Conservation (phyloP, 495 filamentous ascomycete genomes). For the Penicillium flavigenum region DNA sequence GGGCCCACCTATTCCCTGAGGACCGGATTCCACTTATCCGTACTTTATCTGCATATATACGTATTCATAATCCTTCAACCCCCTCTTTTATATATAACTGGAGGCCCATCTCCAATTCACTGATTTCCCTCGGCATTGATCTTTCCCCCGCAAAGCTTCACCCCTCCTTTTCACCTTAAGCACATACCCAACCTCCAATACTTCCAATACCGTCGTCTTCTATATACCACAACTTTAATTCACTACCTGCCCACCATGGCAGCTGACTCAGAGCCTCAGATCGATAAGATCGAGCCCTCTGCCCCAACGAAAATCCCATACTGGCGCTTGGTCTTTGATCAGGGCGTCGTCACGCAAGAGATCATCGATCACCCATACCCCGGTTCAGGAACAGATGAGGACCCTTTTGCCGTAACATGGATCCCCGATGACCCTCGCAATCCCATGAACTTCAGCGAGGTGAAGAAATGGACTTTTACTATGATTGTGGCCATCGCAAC, state of each 20-base stretch:
- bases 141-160: not conserved
- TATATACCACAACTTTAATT: not conserved
- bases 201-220: not conserved
- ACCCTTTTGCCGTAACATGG: constrained; percentile 74
- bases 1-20: not conserved
- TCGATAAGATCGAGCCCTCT: constrained; percentile 33
- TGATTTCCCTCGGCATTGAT: not conserved
- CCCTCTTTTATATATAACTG: not conserved
- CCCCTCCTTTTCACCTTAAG: not conserved
- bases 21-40: not conserved
- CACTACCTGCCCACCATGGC: constrained; percentile 31
- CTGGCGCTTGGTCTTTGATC: constrained; percentile 50
- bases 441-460: constrained; percentile 60
- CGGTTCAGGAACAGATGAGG: constrained; percentile 69
- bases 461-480: constrained; percentile 72
- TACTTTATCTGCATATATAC: not conserved
- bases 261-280: constrained; percentile 22
- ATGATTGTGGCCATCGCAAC: constrained; percentile 64
- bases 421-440: constrained; percentile 70
- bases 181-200: not conserved
- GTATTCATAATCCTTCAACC: not conserved
- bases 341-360: constrained; percentile 54
- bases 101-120: not conserved
- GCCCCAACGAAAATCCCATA: constrained; percentile 40
- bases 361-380: constrained; percentile 60